Base-by-base conservation (phyloP, 108 stramenopile genomes). In the Cylindrotheca fusiformis region DNA sequence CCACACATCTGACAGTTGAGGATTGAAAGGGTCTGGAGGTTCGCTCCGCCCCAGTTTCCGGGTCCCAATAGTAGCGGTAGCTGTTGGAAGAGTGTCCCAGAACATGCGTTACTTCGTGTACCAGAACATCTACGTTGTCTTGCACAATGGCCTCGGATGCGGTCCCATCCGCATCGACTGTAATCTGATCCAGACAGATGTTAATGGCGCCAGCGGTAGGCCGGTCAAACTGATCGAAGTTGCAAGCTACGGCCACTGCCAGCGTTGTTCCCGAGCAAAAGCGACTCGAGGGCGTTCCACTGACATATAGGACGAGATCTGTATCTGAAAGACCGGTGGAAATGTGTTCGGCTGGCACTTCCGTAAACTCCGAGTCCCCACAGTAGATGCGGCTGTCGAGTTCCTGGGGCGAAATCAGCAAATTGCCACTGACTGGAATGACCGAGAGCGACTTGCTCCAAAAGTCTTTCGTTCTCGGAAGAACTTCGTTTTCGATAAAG, bases 1-100 rank as follows among this genome's bases (percentile, higher is more conserved):
- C 77, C 32, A 93, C 91, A 63, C 91, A 93, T 0, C 81, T 76
- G 18, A 90, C 88, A n/a, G 82, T 78, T 51, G 58, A 48, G 3
- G 77, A 66, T 45, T 45, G 25, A 68, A 88, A 88, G 25, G 87
- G 88, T 12, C 91, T 77, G n/a, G 71, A 44, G 1, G 91, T 93
- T 30, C 86, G 75, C 21, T 73, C 71, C 26, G 48, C 57, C 24
- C 85, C 88, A 18, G 83, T 86, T 33, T 86, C 85, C 5, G 87
- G 72, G 65, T 92, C 82, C 84, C 87, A 87, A 60, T 76, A 93
- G 76, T 86, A 90, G 17, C 83, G 77, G 52, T 85, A 93, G 27
- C 68, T 71, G 65, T 93, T 90, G n/a, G 78, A 79, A 0, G 79
- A 81, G 67, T 84, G 81, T 5, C 88, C 91, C 44, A 94, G 62